Conservation (phyloP, 177 flowering plant genomes). For the Tripterygium wilfordii region DNA sequence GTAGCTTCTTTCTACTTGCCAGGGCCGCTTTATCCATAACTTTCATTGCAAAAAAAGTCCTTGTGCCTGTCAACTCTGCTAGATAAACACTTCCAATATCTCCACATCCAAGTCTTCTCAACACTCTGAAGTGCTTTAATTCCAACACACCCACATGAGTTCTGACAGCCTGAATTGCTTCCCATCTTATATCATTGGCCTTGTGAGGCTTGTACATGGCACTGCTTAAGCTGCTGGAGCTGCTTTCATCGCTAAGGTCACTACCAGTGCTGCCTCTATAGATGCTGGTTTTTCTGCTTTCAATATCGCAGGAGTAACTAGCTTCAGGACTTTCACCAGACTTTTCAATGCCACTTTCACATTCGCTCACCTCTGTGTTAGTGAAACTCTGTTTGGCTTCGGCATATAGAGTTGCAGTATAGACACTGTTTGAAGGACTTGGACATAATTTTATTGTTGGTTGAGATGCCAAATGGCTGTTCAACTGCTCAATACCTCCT, state of each 20-base stretch:
- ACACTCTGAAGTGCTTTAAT: conserved; percentile 51
- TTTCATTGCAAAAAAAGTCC: conserved; percentile 64
- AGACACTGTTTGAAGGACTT: conserved; percentile 54
- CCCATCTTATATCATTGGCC: conserved; percentile 66
- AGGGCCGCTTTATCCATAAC: conserved; percentile 68
- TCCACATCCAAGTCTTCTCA: conserved; percentile 66
- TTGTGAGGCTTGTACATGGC: conserved; percentile 63
- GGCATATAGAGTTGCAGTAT: conserved; percentile 33
- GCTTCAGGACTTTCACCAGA: conserved; percentile 36
- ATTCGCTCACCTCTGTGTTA: conserved; percentile 51
- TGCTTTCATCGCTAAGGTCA: conserved; percentile 78
- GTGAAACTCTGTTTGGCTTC: conserved; percentile 71
- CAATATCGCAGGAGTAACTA: conserved; percentile 39
- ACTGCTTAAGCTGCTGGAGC: conserved; percentile 54
- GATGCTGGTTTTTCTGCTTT: conserved; percentile 51
- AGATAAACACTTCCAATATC: conserved; percentile 78
- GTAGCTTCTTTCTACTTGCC: conserved; percentile 67
- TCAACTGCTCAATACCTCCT: conserved; percentile 13
- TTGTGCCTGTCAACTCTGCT: conserved; percentile 61
- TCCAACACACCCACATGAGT: conserved; percentile 44
- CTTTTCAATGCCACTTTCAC: conserved; percentile 34
- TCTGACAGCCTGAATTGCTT: conserved; percentile 57
- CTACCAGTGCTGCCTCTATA: conserved; percentile 69
- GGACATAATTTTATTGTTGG: conserved; percentile 21
- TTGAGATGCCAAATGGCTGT: conserved; percentile 18